Conservation (phyloP, 1,139 yeast genomes). For the Hyphopichia khmerensis region DNA sequence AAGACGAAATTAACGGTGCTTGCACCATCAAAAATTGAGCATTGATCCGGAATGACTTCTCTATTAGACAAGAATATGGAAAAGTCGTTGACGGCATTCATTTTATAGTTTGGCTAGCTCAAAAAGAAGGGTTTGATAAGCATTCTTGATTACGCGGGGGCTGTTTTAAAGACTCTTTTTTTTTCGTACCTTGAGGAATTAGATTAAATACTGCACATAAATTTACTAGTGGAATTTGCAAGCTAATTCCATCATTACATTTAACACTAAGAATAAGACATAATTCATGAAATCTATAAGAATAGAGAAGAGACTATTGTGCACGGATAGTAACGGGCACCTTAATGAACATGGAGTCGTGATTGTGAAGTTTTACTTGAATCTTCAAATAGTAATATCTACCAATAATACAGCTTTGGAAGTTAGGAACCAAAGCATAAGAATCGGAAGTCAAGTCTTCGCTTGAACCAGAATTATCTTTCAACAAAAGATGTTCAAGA, state of each 20-base stretch:
- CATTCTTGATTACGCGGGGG: neutral
- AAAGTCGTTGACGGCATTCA: neutral
- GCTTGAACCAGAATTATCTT: conserved; percentile 8
- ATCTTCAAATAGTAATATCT: conserved; percentile 22
- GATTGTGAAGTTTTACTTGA: conserved; percentile 15
- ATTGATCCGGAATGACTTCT: conserved; percentile 10
- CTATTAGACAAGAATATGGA: neutral
- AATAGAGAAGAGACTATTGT: neutral
- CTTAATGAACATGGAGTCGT: conserved; percentile 19
- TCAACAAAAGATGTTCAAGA: conserved; percentile 8
- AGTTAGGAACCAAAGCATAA: conserved; percentile 23
- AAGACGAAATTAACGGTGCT: conserved; percentile 46
- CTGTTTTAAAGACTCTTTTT: too few relatives aligned
- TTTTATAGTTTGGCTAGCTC: too few relatives aligned
- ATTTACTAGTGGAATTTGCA: too few relatives aligned
- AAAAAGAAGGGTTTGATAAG: too few relatives aligned
- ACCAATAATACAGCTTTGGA: conserved; percentile 27
- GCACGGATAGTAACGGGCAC: conserved; percentile 19
- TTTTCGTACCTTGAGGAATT: too few relatives aligned
- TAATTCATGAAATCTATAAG: neutral
- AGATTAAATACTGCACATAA: too few relatives aligned
- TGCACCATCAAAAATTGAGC: conserved; percentile 47
- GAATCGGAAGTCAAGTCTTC: conserved; percentile 15
- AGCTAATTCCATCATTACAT: too few relatives aligned
- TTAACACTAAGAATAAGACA: too few relatives aligned